Conservation (phyloP, 2,329 filamentous ascomycete species). For the Fusarium longipes region DNA sequence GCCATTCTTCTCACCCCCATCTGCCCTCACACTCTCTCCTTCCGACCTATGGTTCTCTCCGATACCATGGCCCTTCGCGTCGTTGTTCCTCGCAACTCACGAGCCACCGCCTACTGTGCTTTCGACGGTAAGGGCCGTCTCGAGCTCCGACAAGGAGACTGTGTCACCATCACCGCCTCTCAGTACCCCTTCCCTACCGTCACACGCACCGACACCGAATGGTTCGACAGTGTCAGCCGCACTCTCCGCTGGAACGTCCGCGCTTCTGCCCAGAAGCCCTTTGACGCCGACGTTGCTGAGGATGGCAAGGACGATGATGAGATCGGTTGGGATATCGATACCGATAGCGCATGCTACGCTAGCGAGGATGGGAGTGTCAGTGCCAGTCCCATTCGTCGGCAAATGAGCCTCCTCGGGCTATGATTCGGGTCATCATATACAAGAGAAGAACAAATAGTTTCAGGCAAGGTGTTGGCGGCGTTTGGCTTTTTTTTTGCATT, state of each 20-base stretch:
- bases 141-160: constrained; percentile 91
- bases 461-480: constrained; percentile 41
- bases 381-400: constrained; percentile 75
- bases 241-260: constrained; percentile 96
- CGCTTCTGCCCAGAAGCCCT: constrained; percentile 91
- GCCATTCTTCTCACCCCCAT: constrained; percentile 97
- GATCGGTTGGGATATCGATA: constrained; percentile 92
- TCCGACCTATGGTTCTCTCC: constrained; percentile 96
- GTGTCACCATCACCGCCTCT: constrained; percentile 94
- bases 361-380: constrained; percentile 78
- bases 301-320: constrained; percentile 64
- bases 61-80: constrained; percentile 94
- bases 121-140: constrained; percentile 98
- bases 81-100: constrained; percentile 83
- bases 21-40: constrained; percentile 95
- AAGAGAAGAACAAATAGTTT: constrained; percentile 7
- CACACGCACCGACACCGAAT: constrained; percentile 87
- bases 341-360: constrained; percentile 77
- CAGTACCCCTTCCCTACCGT: constrained; percentile 98
- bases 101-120: constrained; percentile 94
- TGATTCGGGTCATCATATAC: constrained; percentile 28
- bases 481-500: constrained; percentile 22
- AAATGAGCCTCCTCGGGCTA: constrained; percentile 76
- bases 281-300: constrained; percentile 64
- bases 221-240: constrained; percentile 95